Conservation (phyloP, 129 eudicot genomes). For the Solidago caesia region DNA sequence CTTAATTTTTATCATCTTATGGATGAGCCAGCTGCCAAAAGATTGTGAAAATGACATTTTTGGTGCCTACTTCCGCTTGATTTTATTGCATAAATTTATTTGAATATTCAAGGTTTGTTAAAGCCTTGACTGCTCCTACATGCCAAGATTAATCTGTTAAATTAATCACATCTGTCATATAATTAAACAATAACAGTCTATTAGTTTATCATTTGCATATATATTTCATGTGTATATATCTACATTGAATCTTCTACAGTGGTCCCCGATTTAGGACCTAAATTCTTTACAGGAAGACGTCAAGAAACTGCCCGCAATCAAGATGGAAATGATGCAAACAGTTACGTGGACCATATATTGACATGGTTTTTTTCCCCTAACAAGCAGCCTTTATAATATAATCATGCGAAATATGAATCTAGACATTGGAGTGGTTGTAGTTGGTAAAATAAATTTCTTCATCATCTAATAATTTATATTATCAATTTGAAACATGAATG, state of each 20-base stretch:
- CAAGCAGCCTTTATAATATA: slow-evolving; percentile 1
- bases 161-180: slow-evolving; percentile 10
- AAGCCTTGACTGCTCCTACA: background rate
- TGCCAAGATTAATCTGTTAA: slow-evolving; percentile 14
- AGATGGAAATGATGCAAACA: slow-evolving; percentile 10
- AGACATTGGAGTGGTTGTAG: background rate
- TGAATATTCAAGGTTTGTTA: background rate
- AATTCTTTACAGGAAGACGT: slow-evolving; percentile 9
- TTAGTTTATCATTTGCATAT: background rate
- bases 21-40: background rate
- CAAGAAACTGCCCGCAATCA: background rate
- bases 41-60: background rate
- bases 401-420: background rate
- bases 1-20: background rate
- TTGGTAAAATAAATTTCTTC: background rate
- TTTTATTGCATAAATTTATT: background rate
- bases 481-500: background rate
- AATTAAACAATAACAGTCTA: background rate
- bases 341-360: background rate
- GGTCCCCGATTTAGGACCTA: background rate
- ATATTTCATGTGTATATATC: background rate
- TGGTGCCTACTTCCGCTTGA: background rate
- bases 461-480: background rate
- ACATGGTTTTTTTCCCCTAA: background rate
- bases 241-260: background rate